These are phyloP conservation scores for Rhynchosporium secalis DNA, from an alignment of 2,329 filamentous ascomycete species.

Conservation along the genomic window DNA sequence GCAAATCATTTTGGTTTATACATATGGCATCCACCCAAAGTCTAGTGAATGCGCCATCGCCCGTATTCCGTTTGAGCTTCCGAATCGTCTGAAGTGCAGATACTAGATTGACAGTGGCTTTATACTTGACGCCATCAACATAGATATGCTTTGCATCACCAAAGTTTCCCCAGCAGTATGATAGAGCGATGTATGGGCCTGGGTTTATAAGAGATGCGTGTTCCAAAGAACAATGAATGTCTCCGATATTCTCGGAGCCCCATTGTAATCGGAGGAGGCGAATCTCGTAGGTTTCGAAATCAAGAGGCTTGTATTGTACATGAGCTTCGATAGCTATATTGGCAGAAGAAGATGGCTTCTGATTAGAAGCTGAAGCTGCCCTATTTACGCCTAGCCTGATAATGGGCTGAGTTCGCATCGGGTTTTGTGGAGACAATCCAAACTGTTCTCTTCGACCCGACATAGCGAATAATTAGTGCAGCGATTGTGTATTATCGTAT, in stretches of 20 bases:
- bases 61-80: not conserved
- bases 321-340: not conserved
- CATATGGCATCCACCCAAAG: conserved; percentile 23
- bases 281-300: conserved; percentile 7
- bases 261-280: not conserved
- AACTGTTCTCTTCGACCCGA: not conserved
- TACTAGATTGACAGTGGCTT: not conserved
- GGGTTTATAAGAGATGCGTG: conserved; percentile 14
- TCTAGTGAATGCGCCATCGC: not conserved
- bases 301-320: conserved; percentile 5
- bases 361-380: not conserved
- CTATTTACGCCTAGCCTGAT: not conserved
- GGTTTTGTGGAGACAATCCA: not conserved
- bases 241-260: not conserved
- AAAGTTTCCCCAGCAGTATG: conserved; percentile 23
- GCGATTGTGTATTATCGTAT: not conserved
- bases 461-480: not conserved
- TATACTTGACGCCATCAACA: not conserved
- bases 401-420: not conserved
- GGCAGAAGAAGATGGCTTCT: not conserved
- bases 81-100: not conserved
- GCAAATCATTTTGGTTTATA: conserved; percentile 20
- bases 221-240: conserved; percentile 1
- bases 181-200: conserved; percentile 17
- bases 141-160: not conserved